These are phyloP conservation scores for Fomes fomentarius DNA, from an alignment of 1,284 basidiomycete genomes.

Conservation along the genomic window DNA sequence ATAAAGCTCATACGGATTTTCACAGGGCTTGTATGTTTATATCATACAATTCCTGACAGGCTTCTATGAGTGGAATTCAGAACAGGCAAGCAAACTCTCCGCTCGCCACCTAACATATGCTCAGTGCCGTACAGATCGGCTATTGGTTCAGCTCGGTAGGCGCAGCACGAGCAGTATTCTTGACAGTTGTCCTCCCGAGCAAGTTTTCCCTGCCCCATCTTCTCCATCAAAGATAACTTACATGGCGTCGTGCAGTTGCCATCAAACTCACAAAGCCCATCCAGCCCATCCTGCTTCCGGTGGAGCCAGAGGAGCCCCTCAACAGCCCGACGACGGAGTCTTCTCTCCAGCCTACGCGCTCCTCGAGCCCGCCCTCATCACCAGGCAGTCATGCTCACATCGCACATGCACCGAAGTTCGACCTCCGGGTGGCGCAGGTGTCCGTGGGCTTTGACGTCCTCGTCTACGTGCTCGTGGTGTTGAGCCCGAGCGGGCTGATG, in stretches of 20 bases:
- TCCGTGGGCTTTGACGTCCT: constrained; percentile 64
- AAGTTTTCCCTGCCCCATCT: constrained; percentile 10
- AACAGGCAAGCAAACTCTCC: constrained; percentile 50
- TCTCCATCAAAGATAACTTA: not conserved
- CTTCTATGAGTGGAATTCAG: constrained; percentile 74
- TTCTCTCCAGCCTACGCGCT: constrained; percentile 6
- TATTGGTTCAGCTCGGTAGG: constrained; percentile 74
- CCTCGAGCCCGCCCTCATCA: constrained; percentile 3
- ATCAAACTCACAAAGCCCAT: constrained; percentile 57
- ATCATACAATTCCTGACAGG: constrained; percentile 74
- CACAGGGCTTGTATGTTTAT: constrained; percentile 64
- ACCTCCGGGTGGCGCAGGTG: constrained; percentile 60
- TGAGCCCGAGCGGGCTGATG: constrained; percentile 42
- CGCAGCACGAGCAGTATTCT: constrained; percentile 58
- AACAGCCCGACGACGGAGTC: constrained; percentile 9
- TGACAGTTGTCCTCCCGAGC: constrained; percentile 74
- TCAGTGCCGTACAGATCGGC: constrained; percentile 55
- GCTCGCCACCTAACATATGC: not conserved
- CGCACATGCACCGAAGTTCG: constrained; percentile 50
- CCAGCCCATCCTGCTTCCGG: constrained; percentile 39
- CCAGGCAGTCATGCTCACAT: constrained; percentile 15
- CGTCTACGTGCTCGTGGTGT: constrained; percentile 53
- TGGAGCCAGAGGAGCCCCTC: constrained; percentile 37
- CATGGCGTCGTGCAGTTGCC: constrained; percentile 40
- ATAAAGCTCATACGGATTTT: not conserved